These are phyloP conservation scores for Phytophthora brassicae DNA, from an alignment of 352 stramenopile species.

Conservation along the genomic window DNA sequence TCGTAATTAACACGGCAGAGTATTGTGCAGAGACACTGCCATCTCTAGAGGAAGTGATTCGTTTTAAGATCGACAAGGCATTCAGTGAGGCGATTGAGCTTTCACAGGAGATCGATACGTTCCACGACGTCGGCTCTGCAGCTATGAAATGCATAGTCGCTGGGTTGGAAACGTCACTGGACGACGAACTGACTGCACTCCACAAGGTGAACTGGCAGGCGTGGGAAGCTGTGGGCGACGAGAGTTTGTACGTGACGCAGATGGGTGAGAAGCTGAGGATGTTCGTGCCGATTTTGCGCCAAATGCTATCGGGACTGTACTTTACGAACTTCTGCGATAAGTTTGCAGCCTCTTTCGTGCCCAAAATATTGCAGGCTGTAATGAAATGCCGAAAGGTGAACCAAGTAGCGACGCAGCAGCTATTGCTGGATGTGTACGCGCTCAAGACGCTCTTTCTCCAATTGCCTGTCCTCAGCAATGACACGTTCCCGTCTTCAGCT, in stretches of 20 bases:
- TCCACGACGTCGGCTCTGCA: slow-evolving; percentile 94
- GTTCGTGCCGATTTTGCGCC: slow-evolving; percentile 91
- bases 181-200: slow-evolving; percentile 91
- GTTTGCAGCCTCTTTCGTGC: slow-evolving; percentile 93
- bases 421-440: slow-evolving; percentile 98
- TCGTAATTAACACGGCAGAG: slow-evolving; percentile 98
- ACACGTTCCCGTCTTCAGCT: slow-evolving; percentile 40
- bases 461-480: slow-evolving; percentile 85
- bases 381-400: slow-evolving; percentile 94
- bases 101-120: slow-evolving; percentile 92
- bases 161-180: slow-evolving; percentile 90
- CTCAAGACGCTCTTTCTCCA: slow-evolving; percentile 97
- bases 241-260: slow-evolving; percentile 93
- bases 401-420: slow-evolving; percentile 96
- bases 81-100: slow-evolving; percentile 95
- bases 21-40: slow-evolving; percentile 98
- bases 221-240: slow-evolving; percentile 95
- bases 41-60: slow-evolving; percentile 96
- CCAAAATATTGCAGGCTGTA: slow-evolving; percentile 87
- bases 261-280: slow-evolving; percentile 92
- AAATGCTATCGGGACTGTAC: slow-evolving; percentile 91
- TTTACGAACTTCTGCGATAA: slow-evolving; percentile 99
- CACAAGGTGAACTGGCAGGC: slow-evolving; percentile 92
- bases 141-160: slow-evolving; percentile 95
- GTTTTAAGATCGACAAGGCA: slow-evolving; percentile 93